phyloP scores from a whole-genome alignment of 192 early-diverging fungal species.

The Coemansia sp. region DNA sequence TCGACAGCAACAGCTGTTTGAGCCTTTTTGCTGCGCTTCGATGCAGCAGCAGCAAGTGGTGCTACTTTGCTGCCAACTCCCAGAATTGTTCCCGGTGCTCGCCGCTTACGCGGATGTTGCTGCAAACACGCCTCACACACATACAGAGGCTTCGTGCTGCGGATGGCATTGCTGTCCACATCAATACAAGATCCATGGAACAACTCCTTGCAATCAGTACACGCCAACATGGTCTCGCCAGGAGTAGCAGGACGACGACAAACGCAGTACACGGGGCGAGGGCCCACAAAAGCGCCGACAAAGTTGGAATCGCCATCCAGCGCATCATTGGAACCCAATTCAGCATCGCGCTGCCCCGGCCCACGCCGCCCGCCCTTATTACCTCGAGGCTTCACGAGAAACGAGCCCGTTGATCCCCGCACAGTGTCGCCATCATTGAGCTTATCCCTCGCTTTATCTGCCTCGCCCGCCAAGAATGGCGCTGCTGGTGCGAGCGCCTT shows the following conservation, averaged over 20 bases:
- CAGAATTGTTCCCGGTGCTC: slow-evolving; percentile 27
- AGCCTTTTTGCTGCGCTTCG: slow-evolving; percentile 2
- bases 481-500: not conserved
- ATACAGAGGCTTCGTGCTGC: slow-evolving; percentile 2
- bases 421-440: not conserved
- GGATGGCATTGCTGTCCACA: slow-evolving; percentile 8
- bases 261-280: slow-evolving; percentile 19
- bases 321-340: not conserved
- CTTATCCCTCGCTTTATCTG: not conserved
- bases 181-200: slow-evolving; percentile 42
- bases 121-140: slow-evolving; percentile 23
- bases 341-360: not conserved
- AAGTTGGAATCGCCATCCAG: slow-evolving; percentile 3
- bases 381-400: slow-evolving; percentile 5
- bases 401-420: not conserved
- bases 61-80: slow-evolving; percentile 14
- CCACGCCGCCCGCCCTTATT: not conserved
- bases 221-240: slow-evolving; percentile 26
- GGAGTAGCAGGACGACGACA: slow-evolving; percentile 9
- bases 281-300: slow-evolving; percentile 9
- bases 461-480: not conserved
- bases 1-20: not conserved
- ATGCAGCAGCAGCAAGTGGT: not conserved
- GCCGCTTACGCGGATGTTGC: slow-evolving; percentile 17
- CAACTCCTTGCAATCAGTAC: slow-evolving; percentile 27